A percentile compares a stretch with the other conserved stretches of the same genome.
These are phyloP conservation scores for Russula griseocarnosa DNA, from an alignment of 768 basidiomycete genomes.

Conservation along the genomic window DNA sequence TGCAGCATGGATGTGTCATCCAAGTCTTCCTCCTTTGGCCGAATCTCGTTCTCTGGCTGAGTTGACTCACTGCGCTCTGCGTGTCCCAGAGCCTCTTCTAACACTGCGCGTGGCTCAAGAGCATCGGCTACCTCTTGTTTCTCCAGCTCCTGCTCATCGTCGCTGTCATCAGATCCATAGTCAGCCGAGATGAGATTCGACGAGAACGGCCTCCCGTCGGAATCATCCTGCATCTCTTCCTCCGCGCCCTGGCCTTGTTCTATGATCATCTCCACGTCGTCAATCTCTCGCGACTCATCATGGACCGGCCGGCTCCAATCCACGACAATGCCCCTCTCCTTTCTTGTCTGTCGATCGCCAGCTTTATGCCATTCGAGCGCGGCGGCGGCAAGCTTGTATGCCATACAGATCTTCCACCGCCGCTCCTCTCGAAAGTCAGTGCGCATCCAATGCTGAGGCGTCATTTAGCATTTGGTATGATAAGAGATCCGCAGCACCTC, in stretches of 20 bases:
- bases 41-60: conserved; percentile 33
- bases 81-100: conserved; percentile 59
- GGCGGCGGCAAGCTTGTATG: conserved; percentile 75
- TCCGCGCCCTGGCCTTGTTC: conserved; percentile 34
- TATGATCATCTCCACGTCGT: conserved; percentile 34
- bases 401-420: conserved; percentile 84
- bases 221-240: conserved; percentile 33
- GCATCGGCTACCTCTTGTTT: conserved; percentile 53
- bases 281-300: conserved; percentile 38
- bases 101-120: conserved; percentile 48
- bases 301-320: conserved; percentile 54
- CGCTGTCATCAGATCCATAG: conserved; percentile 44
- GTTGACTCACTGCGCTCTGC: conserved; percentile 35
- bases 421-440: conserved; percentile 93
- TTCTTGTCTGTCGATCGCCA: conserved; percentile 57
- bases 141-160: conserved; percentile 56
- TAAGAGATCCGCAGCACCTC: conserved; percentile 30
- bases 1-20: conserved; percentile 50
- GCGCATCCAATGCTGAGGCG: conserved; percentile 90
- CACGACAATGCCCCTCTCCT: conserved; percentile 61
- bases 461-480: conserved; percentile 5
- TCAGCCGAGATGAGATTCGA: conserved; percentile 20
- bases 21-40: conserved; percentile 53
- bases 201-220: conserved; percentile 26
- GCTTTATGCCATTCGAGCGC: conserved; percentile 87